phyloP scores from a whole-genome alignment of 768 basidiomycete genomes.

The Cantharellus anzutake region DNA sequence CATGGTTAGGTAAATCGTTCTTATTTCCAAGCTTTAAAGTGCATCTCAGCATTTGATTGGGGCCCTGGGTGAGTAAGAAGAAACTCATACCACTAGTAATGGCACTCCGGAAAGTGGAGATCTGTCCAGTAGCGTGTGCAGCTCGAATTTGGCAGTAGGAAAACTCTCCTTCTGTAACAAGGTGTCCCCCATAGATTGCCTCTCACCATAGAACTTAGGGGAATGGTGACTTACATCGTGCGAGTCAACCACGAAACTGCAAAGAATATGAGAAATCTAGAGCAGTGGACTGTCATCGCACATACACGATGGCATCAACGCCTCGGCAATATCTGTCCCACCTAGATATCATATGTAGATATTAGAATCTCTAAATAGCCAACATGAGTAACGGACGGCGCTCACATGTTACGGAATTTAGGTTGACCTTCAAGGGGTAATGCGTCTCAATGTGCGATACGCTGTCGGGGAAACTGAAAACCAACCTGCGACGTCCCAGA shows the following conservation, averaged over 20 bases:
- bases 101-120: slow-evolving; percentile 51
- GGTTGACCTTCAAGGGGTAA: slow-evolving; percentile 43
- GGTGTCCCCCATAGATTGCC: neutral
- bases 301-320: slow-evolving; percentile 81
- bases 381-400: neutral
- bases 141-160: slow-evolving; percentile 63
- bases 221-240: slow-evolving; percentile 40
- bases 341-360: neutral
- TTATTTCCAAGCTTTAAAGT: slow-evolving; percentile 66
- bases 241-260: slow-evolving; percentile 85
- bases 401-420: slow-evolving; percentile 91
- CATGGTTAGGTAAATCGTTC: slow-evolving; percentile 65
- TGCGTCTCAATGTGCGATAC: no score
- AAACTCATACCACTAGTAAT: slow-evolving; percentile 50
- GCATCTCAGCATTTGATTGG: neutral
- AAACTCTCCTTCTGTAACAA: slow-evolving; percentile 53
- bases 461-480: neutral
- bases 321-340: slow-evolving; percentile 63
- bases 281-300: neutral
- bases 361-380: neutral
- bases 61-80: neutral
- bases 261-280: neutral
- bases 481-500: slow-evolving; percentile 90
- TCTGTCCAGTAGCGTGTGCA: slow-evolving; percentile 60
- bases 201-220: neutral